phyloP scores from a whole-genome alignment of 495 filamentous ascomycete species.

The Aspergillus nidulans region DNA sequence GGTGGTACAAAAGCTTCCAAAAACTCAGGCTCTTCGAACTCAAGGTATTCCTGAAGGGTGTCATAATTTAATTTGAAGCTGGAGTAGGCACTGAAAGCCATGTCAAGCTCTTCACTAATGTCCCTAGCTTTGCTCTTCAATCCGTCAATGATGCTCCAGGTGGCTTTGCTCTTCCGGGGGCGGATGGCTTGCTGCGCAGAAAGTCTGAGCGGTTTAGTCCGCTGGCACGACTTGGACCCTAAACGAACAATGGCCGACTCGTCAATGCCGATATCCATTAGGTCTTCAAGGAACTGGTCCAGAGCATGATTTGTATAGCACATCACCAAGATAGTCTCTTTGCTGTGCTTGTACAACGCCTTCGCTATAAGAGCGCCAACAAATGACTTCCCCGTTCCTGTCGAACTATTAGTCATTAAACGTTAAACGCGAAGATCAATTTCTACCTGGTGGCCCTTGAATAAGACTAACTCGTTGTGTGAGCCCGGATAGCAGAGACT shows the following conservation, averaged over 20 bases:
- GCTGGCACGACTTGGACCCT: slow-evolving; percentile 55
- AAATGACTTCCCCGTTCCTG: slow-evolving; percentile 79
- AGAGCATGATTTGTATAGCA: slow-evolving; percentile 70
- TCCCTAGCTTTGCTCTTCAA: slow-evolving; percentile 26
- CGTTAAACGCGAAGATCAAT: not conserved
- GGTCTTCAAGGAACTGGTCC: slow-evolving; percentile 70
- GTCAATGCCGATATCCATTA: slow-evolving; percentile 59
- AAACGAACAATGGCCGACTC: slow-evolving; percentile 56
- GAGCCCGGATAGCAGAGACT: slow-evolving; percentile 54
- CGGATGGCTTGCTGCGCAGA: slow-evolving; percentile 37
- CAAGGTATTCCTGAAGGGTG: slow-evolving; percentile 56
- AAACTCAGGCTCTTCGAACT: slow-evolving; percentile 57
- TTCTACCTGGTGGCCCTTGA: slow-evolving; percentile 71
- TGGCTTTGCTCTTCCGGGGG: slow-evolving; percentile 15
- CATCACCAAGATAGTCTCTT: slow-evolving; percentile 56
- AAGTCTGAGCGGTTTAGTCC: slow-evolving; percentile 46
- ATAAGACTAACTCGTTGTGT: slow-evolving; percentile 56
- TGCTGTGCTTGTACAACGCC: slow-evolving; percentile 47
- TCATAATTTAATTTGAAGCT: slow-evolving; percentile 1
- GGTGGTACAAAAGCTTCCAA: slow-evolving; percentile 55
- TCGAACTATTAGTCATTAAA: not conserved
- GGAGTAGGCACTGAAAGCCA: slow-evolving; percentile 25
- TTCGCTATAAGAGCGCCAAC: slow-evolving; percentile 66
- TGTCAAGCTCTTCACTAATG: slow-evolving; percentile 9
- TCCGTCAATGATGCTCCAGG: slow-evolving; percentile 37